phyloP scores from a whole-genome alignment of 1,284 basidiomycete genomes.

The Coriolopsis trogii region DNA sequence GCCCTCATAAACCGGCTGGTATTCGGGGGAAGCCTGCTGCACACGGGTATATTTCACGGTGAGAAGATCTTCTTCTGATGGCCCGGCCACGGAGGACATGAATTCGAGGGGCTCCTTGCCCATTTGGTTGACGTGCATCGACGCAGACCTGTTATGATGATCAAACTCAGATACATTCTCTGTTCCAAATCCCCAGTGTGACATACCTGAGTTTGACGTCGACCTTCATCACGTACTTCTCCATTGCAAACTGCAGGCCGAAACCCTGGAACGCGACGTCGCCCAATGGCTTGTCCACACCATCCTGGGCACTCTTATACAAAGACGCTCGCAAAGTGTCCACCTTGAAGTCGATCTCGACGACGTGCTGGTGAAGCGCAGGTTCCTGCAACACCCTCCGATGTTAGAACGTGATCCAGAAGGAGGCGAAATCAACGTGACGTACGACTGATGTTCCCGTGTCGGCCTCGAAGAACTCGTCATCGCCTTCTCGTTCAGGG shows the following conservation, averaged over 20 bases:
- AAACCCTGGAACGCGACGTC: constrained; percentile 86
- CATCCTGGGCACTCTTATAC: constrained; percentile 67
- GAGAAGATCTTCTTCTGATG: constrained; percentile 72
- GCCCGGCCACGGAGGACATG: constrained; percentile 70
- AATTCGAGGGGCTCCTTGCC: constrained; percentile 65
- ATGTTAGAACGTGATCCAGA: background rate
- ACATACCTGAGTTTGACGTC: constrained; percentile 80
- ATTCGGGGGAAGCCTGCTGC: constrained; percentile 88
- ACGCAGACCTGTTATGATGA: constrained; percentile 55
- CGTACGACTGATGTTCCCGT: constrained; percentile 66
- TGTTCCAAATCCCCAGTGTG: constrained; percentile 8
- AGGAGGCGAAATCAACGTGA: constrained; percentile 10
- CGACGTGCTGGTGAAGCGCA: constrained; percentile 80
- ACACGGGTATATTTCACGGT: constrained; percentile 84
- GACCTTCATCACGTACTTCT: constrained; percentile 89
- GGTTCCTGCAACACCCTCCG: constrained; percentile 44
- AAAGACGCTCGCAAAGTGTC: constrained; percentile 86
- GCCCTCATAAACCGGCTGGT: constrained; percentile 80
- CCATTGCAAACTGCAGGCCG: constrained; percentile 70
- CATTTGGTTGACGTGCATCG: constrained; percentile 72
- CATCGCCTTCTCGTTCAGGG: constrained; percentile 40
- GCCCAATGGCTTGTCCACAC: constrained; percentile 75
- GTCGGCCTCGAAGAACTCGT: constrained; percentile 78
- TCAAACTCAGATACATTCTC: background rate
- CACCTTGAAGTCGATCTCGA: constrained; percentile 91